Base-by-base conservation (phyloP, 305 asterid genomes). In the Nicotiana rustica region DNA sequence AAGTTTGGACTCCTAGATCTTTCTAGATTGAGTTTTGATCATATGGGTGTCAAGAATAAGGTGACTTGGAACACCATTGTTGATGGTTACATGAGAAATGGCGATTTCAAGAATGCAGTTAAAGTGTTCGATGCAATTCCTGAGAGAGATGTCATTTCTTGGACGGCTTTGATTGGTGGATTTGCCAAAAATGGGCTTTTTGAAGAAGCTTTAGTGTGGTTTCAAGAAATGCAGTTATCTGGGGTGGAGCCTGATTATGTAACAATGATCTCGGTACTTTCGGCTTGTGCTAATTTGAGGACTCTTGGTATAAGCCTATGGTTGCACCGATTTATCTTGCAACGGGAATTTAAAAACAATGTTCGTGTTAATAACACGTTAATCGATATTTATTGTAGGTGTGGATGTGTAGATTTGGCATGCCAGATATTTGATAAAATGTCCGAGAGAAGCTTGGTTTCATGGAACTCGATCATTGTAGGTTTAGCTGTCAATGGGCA, bases 1-100 rank as follows among this genome's bases (percentile, higher is more conserved):
- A 94, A 88, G 78, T 86, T 90, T 82, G 91, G 91, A 35, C 55
- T 86, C 38, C 52, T 90, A 85, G 89, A 82, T 1, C 78, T 77
- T 67, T 91, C 92, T 33, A 87, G 89, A 82, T 86, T 88, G 90
- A 73, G 85, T 76, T 94, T 94, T 82, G 91, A 93, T 81, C 86
- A 60, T 64, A 79, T 93, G 92, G 76, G 12, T 25, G 5, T 77
- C 38, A 90, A 76, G 90, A 94, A 91, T 86, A 91, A 85, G 76
- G 95, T 92, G 49, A 83, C 98, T 52, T 94, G 97, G 98, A 94
- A 94, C 65, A 88, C 93, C 44, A 81, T 93, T 88, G 88, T 92
- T 76, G 87, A 88, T 85, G 97, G 97, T 19, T 91, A 86, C 81
- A 90, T 91, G 92, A 92, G 92, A 81, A 85, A 85, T 78, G 93